Percentiles rank a stretch among this genome's conserved stretches.
Conservation (phyloP, 345 rosid species). For the Salix arbutifolia region DNA sequence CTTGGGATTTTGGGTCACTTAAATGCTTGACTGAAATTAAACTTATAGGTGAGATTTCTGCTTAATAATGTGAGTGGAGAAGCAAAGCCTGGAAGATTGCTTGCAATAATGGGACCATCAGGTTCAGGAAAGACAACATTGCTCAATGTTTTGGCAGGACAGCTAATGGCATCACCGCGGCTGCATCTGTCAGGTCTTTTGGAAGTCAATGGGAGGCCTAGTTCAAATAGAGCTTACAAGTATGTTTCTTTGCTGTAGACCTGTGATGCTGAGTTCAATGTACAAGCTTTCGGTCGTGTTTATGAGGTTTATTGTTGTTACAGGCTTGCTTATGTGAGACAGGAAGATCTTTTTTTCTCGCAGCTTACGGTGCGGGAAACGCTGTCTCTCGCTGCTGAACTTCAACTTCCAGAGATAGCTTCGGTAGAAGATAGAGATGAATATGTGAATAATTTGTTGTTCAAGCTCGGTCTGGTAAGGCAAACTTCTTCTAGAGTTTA, state of each 20-base stretch:
- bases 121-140: conserved; percentile 98
- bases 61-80: conserved; percentile 81
- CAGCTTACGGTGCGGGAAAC: conserved; percentile 96
- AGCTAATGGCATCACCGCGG: conserved; percentile 58
- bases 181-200: conserved; percentile 82
- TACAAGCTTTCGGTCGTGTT: too few relatives aligned
- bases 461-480: conserved; percentile 81
- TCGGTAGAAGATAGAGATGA: conserved; percentile 75
- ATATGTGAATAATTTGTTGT: conserved; percentile 71
- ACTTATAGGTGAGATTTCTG: conserved; percentile 69
- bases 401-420: conserved; percentile 70
- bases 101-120: conserved; percentile 95
- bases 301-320: conserved; percentile 7
- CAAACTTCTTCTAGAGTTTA: neutral
- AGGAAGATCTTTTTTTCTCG: conserved; percentile 94
- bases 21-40: neutral
- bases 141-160: conserved; percentile 88
- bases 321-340: conserved; percentile 90
- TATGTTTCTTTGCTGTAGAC: conserved; percentile 21
- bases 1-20: too few relatives aligned
- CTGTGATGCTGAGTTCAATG: neutral
- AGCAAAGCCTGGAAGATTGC: conserved; percentile 87
- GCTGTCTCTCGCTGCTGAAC: conserved; percentile 84
- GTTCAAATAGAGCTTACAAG: conserved; percentile 65
- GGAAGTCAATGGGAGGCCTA: conserved; percentile 75